phyloP scores from a whole-genome alignment of 2,329 filamentous ascomycete genomes.

The Chaetomium strumarium region DNA sequence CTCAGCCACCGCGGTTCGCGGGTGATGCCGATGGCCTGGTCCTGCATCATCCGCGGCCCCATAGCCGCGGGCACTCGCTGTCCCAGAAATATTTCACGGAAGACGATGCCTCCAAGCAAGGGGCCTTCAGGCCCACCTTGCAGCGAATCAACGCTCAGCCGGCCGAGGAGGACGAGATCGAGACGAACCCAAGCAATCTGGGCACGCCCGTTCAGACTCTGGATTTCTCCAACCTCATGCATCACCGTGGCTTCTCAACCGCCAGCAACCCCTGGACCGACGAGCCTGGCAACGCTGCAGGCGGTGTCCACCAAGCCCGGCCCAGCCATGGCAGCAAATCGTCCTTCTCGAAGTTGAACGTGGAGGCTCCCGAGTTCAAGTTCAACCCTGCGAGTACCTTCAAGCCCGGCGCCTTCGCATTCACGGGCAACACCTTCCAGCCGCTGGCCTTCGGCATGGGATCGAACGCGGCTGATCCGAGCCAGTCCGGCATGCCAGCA shows the following conservation, averaged over 20 bases:
- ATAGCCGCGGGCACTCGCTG: conserved; percentile 65
- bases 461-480: conserved; percentile 33
- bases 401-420: conserved; percentile 46
- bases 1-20: conserved; percentile 46
- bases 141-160: conserved; percentile 34
- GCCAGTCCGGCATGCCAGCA: conserved; percentile 39
- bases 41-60: conserved; percentile 67
- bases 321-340: conserved; percentile 62
- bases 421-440: conserved; percentile 36
- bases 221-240: conserved; percentile 42
- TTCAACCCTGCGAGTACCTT: conserved; percentile 55
- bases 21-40: conserved; percentile 49
- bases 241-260: conserved; percentile 51
- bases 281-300: conserved; percentile 33
- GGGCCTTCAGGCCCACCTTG: conserved; percentile 36
- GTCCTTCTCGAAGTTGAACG: conserved; percentile 76
- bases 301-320: conserved; percentile 35
- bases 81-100: conserved; percentile 61
- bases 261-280: conserved; percentile 61
- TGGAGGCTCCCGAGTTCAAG: conserved; percentile 82
- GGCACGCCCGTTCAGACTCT: conserved; percentile 55
- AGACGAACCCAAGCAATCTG: conserved; percentile 68
- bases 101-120: conserved; percentile 41
- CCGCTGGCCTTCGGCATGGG: conserved; percentile 42
- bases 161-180: conserved; percentile 59